A percentile compares a stretch with the other conserved stretches of the same genome.
phyloP scores from a whole-genome alignment of 345 rosid genomes.

The Gossypium stocksii region DNA sequence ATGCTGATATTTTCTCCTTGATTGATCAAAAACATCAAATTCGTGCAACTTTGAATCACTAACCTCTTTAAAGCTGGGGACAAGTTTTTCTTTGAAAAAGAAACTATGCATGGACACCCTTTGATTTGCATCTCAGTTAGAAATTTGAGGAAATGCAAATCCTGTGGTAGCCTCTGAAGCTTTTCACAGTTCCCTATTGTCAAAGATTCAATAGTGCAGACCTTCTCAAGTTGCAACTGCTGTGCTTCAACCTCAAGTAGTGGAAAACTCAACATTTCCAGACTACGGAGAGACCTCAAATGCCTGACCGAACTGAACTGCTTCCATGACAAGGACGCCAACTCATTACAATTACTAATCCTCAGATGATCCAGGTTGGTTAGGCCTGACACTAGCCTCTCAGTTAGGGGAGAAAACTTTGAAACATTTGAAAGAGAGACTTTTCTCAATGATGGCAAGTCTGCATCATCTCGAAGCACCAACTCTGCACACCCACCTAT shows the following conservation, averaged over 20 bases:
- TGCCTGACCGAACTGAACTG: neutral
- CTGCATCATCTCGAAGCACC: neutral
- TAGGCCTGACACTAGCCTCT: neutral
- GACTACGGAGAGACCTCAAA: neutral
- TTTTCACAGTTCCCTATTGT: neutral
- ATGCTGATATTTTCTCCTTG: neutral
- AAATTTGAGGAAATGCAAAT: neutral
- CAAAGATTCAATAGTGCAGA: conserved; percentile 2
- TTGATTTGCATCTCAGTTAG: conserved; percentile 1
- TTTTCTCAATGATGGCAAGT: neutral
- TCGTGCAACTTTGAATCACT: neutral
- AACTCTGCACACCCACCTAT: conserved; percentile 2
- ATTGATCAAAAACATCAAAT: neutral
- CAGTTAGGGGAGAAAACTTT: neutral
- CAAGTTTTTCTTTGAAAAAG: neutral
- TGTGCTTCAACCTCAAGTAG: neutral
- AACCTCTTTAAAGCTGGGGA: neutral
- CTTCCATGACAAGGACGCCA: neutral
- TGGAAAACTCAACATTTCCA: neutral
- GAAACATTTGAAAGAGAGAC: conserved; percentile 8
- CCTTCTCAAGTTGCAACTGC: conserved; percentile 1
- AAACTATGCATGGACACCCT: neutral
- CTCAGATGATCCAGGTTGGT: neutral
- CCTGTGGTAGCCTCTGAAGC: conserved; percentile 2
- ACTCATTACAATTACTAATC: neutral